Conservation (phyloP, 768 basidiomycete species). For the Leucogyrophana mollusca region DNA sequence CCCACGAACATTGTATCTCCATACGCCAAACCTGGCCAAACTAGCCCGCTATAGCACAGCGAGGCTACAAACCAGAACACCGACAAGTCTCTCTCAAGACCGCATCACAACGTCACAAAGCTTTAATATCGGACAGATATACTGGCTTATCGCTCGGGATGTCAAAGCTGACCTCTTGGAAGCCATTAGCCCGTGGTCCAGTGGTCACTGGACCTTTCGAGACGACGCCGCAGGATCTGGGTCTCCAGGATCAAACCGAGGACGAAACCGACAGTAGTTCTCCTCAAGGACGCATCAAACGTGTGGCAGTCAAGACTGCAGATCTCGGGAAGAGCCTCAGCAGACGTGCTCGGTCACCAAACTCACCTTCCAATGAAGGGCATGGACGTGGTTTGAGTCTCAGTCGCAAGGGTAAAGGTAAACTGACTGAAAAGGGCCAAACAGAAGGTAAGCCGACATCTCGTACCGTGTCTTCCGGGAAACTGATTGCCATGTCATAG, state of each 20-base stretch:
- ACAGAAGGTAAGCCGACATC: slow-evolving; percentile 30
- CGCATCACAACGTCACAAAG: background rate
- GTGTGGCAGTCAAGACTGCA: slow-evolving; percentile 56
- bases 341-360: slow-evolving; percentile 33
- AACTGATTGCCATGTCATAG: slow-evolving; percentile 12
- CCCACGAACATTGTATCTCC: slow-evolving; percentile 19
- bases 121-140: too few relatives aligned
- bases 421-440: slow-evolving; percentile 21
- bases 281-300: slow-evolving; percentile 49
- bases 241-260: slow-evolving; percentile 27
- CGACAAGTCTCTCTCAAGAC: too few relatives aligned
- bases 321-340: slow-evolving; percentile 63
- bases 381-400: slow-evolving; percentile 57
- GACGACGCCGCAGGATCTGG: slow-evolving; percentile 33
- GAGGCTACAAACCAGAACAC: too few relatives aligned
- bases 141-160: slow-evolving; percentile 8
- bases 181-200: slow-evolving; percentile 15
- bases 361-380: slow-evolving; percentile 31
- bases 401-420: slow-evolving; percentile 49
- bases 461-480: slow-evolving; percentile 22
- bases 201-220: slow-evolving; percentile 16
- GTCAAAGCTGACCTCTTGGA: slow-evolving; percentile 24
- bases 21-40: slow-evolving; percentile 8
- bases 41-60: slow-evolving; percentile 7
- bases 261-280: slow-evolving; percentile 24